Percentiles rank a stretch among this genome's conserved stretches.
phyloP scores from a whole-genome alignment of 352 stramenopile genomes.

The Globisporangium okanoganense region DNA sequence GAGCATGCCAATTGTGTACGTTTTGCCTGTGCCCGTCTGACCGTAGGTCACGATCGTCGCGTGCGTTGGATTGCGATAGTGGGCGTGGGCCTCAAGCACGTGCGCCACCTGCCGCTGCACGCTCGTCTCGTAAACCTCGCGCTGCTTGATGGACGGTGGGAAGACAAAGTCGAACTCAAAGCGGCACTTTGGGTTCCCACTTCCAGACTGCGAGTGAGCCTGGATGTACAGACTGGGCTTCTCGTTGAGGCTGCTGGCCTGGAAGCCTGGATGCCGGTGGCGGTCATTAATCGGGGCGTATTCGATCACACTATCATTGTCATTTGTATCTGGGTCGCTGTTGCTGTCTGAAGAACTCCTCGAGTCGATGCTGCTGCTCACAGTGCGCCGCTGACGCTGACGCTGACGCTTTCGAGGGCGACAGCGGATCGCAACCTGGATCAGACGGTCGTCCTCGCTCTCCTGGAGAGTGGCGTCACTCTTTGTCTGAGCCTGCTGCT shows the following conservation, averaged over 20 bases:
- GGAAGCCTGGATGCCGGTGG: not conserved
- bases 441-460: conserved; percentile 15
- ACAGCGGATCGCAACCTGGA: conserved; percentile 60
- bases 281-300: conserved; percentile 8
- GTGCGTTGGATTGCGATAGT: conserved; percentile 20
- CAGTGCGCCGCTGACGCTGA: conserved; percentile 12
- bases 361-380: not conserved
- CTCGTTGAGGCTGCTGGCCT: conserved; percentile 11
- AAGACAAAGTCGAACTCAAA: conserved; percentile 74
- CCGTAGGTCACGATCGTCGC: conserved; percentile 63
- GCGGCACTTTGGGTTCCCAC: conserved; percentile 21
- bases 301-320: conserved; percentile 20
- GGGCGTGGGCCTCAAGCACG: conserved; percentile 31
- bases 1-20: conserved; percentile 77
- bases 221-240: conserved; percentile 23
- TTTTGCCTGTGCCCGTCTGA: conserved; percentile 74
- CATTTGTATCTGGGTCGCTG: not conserved
- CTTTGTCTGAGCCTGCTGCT: not conserved
- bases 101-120: conserved; percentile 33
- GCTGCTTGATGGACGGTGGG: conserved; percentile 42
- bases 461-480: not conserved
- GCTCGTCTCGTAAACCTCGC: conserved; percentile 43
- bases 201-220: conserved; percentile 3
- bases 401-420: conserved; percentile 27
- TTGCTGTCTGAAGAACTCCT: conserved; percentile 16